Conservation (phyloP, 1,284 basidiomycete species). For the Erythrobasidium hasegawianum region DNA sequence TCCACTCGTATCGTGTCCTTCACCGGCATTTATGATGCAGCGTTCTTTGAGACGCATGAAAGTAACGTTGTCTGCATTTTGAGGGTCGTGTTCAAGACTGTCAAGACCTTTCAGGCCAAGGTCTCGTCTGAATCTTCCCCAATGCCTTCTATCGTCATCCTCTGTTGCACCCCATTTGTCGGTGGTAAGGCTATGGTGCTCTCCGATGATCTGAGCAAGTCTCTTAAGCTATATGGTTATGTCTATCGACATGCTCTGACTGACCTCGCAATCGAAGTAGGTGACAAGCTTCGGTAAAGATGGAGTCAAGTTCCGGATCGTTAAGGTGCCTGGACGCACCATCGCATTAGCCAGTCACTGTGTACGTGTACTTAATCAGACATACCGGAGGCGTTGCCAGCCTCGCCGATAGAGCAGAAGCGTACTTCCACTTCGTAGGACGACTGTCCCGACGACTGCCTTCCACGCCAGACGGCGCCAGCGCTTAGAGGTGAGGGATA, state of each 20-base stretch:
- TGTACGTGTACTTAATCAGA: not conserved
- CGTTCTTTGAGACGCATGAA: slow-evolving; percentile 32
- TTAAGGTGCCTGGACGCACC: slow-evolving; percentile 24
- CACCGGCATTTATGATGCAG: slow-evolving; percentile 16
- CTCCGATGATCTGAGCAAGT: slow-evolving; percentile 31
- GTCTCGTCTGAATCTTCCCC: slow-evolving; percentile 29
- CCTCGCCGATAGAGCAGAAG: slow-evolving; percentile 21
- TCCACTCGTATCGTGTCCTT: slow-evolving; percentile 18
- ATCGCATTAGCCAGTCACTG: not conserved
- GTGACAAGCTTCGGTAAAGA: slow-evolving; percentile 31
- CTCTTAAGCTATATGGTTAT: too few species aligned
- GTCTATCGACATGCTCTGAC: too few species aligned
- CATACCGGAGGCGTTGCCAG: slow-evolving; percentile 25
- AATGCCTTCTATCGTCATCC: slow-evolving; percentile 29
- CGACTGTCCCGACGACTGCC: slow-evolving; percentile 20
- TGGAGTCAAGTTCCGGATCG: slow-evolving; percentile 28
- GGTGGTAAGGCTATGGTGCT: slow-evolving; percentile 27
- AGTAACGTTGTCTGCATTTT: slow-evolving; percentile 11
- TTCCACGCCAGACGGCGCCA: slow-evolving; percentile 33
- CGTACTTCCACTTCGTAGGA: slow-evolving; percentile 31
- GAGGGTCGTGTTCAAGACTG: slow-evolving; percentile 21
- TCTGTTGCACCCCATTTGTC: slow-evolving; percentile 33
- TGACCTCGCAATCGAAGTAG: slow-evolving; percentile 34
- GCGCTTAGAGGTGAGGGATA: slow-evolving; percentile 10
- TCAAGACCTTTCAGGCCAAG: slow-evolving; percentile 15